Evolutionary conservation across 495 filamentous ascomycete genomes (phyloP).

Genomic region (Penicillium turbatum): DNA sequence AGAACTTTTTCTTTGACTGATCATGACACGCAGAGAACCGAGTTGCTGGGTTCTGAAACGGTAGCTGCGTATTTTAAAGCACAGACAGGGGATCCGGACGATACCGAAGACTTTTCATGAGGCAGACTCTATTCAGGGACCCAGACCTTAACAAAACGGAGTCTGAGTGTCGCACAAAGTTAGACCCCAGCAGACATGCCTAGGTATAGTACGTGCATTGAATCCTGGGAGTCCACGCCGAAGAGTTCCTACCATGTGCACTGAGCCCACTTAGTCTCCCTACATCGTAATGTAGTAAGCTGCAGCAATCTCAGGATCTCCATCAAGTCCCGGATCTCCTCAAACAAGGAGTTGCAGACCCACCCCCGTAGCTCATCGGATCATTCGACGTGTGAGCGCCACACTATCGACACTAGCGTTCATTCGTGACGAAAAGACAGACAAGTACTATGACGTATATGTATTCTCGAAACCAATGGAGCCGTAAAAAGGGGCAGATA

Average conservation of each 20-base stretch:
- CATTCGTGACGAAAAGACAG: not conserved
- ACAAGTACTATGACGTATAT: not conserved
- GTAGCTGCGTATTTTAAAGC: conserved; percentile 43
- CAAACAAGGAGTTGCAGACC: conserved; percentile 4
- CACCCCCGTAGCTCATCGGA: not conserved
- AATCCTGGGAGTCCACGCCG: not conserved
- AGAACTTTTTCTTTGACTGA: conserved; percentile 4
- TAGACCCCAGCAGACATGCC: not conserved
- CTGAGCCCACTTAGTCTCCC: not conserved
- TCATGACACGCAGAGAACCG: conserved; percentile 28
- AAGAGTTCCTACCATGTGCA: not conserved
- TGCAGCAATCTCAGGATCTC: not conserved
- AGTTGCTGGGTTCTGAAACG: conserved; percentile 39
- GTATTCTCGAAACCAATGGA: not conserved
- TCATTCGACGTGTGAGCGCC: conserved; percentile 5
- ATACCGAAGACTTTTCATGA: conserved; percentile 48
- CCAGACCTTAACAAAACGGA: no score
- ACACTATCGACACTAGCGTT: conserved; percentile 2
- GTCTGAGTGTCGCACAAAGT: not conserved
- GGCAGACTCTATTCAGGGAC: not conserved
- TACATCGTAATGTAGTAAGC: not conserved
- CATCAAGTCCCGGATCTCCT: conserved; percentile 1
- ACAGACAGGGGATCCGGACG: conserved; percentile 30
- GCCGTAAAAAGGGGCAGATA: not conserved
- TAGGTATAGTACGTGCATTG: no score